Conservation (phyloP, 805 yeast species). For the Metschnikowia peoriensis region DNA sequence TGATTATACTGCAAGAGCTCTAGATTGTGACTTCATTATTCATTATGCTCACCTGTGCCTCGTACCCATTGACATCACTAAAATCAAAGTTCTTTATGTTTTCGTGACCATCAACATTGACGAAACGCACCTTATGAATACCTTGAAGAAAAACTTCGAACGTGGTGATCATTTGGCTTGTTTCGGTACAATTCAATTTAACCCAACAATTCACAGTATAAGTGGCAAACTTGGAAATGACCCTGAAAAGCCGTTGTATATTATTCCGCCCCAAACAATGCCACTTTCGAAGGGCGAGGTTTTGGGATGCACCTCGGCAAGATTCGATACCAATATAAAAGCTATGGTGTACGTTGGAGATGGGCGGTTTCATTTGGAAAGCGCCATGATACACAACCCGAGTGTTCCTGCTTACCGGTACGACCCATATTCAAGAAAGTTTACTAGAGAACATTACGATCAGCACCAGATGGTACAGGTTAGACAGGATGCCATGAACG, state of each 20-base stretch:
- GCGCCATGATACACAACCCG: conserved; percentile 97
- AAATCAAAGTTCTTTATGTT: conserved; percentile 88
- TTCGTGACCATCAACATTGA: conserved; percentile 93
- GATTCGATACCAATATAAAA: conserved; percentile 59
- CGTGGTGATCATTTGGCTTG: conserved; percentile 69
- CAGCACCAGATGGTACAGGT: conserved; percentile 77
- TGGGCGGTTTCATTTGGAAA: conserved; percentile 92
- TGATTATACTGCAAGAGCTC: conserved; percentile 88
- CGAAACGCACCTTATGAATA: conserved; percentile 73
- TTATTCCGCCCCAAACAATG: conserved; percentile 84
- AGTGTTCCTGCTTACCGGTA: conserved; percentile 87
- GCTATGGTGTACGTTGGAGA: conserved; percentile 94
- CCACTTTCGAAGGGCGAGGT: conserved; percentile 96
- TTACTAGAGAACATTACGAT: conserved; percentile 85
- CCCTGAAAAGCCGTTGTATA: conserved; percentile 49
- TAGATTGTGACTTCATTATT: conserved; percentile 91
- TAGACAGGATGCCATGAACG: conserved; percentile 67
- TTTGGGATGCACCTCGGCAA: conserved; percentile 91
- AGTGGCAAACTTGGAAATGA: conserved; percentile 56
- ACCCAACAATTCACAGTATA: conserved; percentile 85
- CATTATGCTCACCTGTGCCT: conserved; percentile 98
- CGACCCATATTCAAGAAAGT: conserved; percentile 91
- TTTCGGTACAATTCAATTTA: conserved; percentile 96
- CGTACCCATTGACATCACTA: conserved; percentile 91
- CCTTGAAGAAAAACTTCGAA: conserved; percentile 67